These are phyloP conservation scores for Ceratocystis lukuohia DNA, from an alignment of 2,329 filamentous ascomycete species.

Conservation along the genomic window DNA sequence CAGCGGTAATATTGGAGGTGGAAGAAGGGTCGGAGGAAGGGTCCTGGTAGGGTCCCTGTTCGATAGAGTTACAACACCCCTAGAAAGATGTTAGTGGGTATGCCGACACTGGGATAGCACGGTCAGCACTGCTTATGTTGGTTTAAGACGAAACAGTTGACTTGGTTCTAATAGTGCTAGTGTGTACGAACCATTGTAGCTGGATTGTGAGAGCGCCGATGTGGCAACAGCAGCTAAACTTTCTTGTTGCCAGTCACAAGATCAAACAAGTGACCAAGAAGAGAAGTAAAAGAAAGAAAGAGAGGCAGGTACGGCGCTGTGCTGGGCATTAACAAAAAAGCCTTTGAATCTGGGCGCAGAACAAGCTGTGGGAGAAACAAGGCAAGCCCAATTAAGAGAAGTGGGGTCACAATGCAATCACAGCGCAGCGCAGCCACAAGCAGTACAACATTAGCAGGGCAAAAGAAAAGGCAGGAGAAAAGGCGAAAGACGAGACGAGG, in stretches of 20 bases:
- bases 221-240: neutral
- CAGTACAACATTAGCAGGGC: neutral
- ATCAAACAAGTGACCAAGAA: neutral
- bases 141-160: neutral
- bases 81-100: slow-evolving; percentile 4
- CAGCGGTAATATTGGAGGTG: neutral
- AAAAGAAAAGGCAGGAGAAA: too few relatives aligned
- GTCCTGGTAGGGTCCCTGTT: neutral
- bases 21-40: slow-evolving; percentile 1
- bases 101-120: neutral
- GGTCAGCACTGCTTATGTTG: neutral
- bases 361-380: neutral
- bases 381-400: neutral
- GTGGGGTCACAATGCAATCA: slow-evolving; percentile 4
- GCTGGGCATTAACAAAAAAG: neutral
- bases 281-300: neutral
- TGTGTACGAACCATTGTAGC: neutral
- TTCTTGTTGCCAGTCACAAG: neutral
- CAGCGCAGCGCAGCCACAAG: neutral
- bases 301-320: neutral
- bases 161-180: neutral
- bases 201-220: neutral
- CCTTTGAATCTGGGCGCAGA: neutral
- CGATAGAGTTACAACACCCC: slow-evolving; percentile 9
- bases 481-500: neutral